These are phyloP conservation scores for Mallotus repandus DNA, from an alignment of 441 rosid genomes.

Conservation along the genomic window DNA sequence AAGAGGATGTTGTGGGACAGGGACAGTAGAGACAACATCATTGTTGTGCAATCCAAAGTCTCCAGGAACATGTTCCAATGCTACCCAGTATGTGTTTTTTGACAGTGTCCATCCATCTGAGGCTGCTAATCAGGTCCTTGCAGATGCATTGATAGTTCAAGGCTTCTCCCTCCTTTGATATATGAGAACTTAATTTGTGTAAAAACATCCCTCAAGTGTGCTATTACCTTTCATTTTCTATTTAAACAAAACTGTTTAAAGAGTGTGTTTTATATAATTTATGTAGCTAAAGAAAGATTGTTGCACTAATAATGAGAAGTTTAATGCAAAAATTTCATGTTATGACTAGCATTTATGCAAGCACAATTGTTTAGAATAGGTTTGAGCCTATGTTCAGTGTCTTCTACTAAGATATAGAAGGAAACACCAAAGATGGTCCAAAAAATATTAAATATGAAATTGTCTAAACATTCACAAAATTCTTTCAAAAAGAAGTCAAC, in stretches of 20 bases:
- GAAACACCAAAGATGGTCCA: no score
- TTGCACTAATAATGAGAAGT: background rate
- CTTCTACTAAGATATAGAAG: no score
- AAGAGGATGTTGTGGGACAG: slow-evolving; percentile 93
- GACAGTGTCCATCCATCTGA: slow-evolving; percentile 90
- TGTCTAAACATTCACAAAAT: no score
- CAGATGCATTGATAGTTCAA: slow-evolving; percentile 52
- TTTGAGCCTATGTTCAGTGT: no score
- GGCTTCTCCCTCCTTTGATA: slow-evolving; percentile 60
- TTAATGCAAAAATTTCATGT: background rate
- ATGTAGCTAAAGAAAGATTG: background rate
- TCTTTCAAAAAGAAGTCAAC: no score
- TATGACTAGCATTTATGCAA: background rate
- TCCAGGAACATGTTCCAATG: slow-evolving; percentile 77
- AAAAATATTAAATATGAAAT: no score
- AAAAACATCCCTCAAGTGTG: background rate
- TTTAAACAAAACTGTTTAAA: background rate
- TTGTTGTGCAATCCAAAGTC: slow-evolving; percentile 75
- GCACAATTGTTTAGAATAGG: background rate
- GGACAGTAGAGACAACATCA: slow-evolving; percentile 64
- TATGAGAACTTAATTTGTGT: background rate
- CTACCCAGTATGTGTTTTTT: slow-evolving; percentile 84
- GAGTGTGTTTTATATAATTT: background rate
- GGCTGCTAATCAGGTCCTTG: slow-evolving; percentile 84
- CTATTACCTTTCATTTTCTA: background rate